Percentiles rank a stretch among this genome's conserved stretches.
These are phyloP conservation scores for Leccinum holopus DNA, from an alignment of 1,284 basidiomycete species.

Conservation along the genomic window DNA sequence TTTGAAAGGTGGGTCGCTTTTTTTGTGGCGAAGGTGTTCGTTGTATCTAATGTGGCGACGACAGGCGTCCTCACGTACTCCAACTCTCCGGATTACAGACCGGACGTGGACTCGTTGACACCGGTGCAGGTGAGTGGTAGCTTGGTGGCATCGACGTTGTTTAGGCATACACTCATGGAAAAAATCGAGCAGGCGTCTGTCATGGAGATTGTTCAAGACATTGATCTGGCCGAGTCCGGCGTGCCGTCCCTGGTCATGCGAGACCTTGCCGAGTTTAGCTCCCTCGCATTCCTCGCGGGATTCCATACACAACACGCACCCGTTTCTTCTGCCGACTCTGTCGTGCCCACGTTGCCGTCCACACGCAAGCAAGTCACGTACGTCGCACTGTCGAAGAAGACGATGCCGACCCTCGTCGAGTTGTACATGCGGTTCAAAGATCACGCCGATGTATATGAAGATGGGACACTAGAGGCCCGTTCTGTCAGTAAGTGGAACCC, in stretches of 20 bases:
- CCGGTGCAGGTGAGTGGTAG: conserved; percentile 70
- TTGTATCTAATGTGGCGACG: neutral
- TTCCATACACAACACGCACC: conserved; percentile 50
- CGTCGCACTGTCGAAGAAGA: conserved; percentile 81
- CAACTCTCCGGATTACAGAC: conserved; percentile 80
- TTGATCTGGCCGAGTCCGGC: conserved; percentile 63
- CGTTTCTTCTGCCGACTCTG: conserved; percentile 11
- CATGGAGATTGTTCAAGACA: conserved; percentile 63
- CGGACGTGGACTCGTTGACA: conserved; percentile 81
- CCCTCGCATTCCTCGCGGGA: conserved; percentile 79
- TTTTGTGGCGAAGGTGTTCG: neutral
- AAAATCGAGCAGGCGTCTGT: conserved; percentile 54
- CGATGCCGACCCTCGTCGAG: conserved; percentile 81
- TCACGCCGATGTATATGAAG: conserved; percentile 63
- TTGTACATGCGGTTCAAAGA: conserved; percentile 67
- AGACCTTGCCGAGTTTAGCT: conserved; percentile 83
- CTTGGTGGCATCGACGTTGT: neutral
- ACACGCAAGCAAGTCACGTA: conserved; percentile 75
- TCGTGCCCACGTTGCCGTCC: conserved; percentile 34
- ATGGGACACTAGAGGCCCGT: conserved; percentile 82
- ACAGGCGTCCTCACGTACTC: conserved; percentile 78
- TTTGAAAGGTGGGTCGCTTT: conserved; percentile 58
- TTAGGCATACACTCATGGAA: conserved; percentile 1
- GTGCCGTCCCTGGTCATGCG: conserved; percentile 73
- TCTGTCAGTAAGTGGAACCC: conserved; percentile 59